These are phyloP conservation scores for Rhexocercosporidium sp. DNA, from an alignment of 2,329 filamentous ascomycete genomes.

Conservation along the genomic window DNA sequence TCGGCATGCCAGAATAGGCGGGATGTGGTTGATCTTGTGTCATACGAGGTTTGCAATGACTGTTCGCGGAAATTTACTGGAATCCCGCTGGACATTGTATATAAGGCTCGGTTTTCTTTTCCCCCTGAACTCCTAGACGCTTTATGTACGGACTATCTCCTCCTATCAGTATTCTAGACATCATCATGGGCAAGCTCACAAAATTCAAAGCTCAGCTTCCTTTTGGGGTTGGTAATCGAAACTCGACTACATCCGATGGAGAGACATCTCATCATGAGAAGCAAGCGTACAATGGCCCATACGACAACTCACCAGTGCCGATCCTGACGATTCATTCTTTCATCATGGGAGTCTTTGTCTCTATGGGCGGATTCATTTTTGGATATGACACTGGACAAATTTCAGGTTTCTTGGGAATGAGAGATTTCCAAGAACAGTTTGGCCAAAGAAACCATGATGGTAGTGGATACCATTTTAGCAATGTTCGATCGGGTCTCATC, in stretches of 20 bases:
- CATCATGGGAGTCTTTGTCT: conserved; percentile 34
- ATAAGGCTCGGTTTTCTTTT: background rate
- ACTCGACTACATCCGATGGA: conserved; percentile 19
- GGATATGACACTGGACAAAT: conserved; percentile 71
- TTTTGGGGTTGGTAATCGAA: conserved; percentile 15
- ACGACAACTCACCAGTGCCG: conserved; percentile 29
- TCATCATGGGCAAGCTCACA: conserved; percentile 26
- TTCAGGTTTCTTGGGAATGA: conserved; percentile 65
- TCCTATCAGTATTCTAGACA: conserved; percentile 12
- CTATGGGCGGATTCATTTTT: conserved; percentile 44
- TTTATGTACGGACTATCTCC: conserved; percentile 12
- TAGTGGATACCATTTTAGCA: conserved; percentile 53
- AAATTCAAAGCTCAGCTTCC: conserved; percentile 21
- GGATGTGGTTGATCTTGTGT: background rate
- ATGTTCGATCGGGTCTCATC: conserved; percentile 66
- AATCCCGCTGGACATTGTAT: background rate
- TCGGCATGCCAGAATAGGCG: background rate
- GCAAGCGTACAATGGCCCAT: conserved; percentile 23
- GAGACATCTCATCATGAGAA: conserved; percentile 24
- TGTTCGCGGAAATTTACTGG: background rate
- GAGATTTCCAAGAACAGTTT: conserved; percentile 59
- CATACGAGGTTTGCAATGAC: background rate
- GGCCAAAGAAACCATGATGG: conserved; percentile 46
- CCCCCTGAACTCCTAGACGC: background rate
- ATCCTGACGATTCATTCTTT: conserved; percentile 31